Base-by-base conservation (phyloP, 345 rosid species). In the Boechera retrofracta region DNA sequence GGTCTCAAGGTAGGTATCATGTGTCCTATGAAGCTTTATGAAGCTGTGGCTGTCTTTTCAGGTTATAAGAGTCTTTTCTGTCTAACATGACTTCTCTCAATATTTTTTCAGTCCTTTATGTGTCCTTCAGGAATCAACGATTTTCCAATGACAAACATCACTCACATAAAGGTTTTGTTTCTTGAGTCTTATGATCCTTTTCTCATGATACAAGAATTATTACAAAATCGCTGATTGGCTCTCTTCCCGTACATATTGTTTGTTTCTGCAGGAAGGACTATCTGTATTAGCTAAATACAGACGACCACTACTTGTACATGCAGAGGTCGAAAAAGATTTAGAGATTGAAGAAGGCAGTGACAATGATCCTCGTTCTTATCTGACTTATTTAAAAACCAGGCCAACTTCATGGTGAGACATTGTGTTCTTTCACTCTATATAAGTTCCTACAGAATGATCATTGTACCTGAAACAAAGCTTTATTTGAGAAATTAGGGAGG, bases 101-200 rank as follows among this genome's bases (percentile, higher is more conserved):
- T 72, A 56, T 67, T 63, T 73, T 41, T 82, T 83, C 75, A 95
- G 99, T 91, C 99, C 48, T 95, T 95, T 77, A 92, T 95, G 97
- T 95, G 98, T 78, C 98, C 98, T 61, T 95, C 99, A 3, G 99
- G 98, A 76, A 92, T 92, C 83, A 79, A 89, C 21, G 99, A 95
- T 87, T 95, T 95, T 57, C 98, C 97, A 11, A 95, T 95, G 99
- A 92, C 99, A 62, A 88, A 85, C 73, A 80, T 82, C 42, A 84
- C 80, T 79, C 99, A 95, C 67, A 92, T 95, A 64, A 92, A 92
- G 98, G 98, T 91, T 54, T 6, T 82, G 21, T 55, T 49, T 44
- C 48, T 70, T 12, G 7, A 52, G 6, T 74, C 54, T 45, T 63
- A 18, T 68, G 49, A 28, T 44, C 24, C 28, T 28, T 38, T 21